Evolutionary conservation across 2,329 filamentous ascomycete species (phyloP).

Genomic region (Sporothrix curviconia): DNA sequence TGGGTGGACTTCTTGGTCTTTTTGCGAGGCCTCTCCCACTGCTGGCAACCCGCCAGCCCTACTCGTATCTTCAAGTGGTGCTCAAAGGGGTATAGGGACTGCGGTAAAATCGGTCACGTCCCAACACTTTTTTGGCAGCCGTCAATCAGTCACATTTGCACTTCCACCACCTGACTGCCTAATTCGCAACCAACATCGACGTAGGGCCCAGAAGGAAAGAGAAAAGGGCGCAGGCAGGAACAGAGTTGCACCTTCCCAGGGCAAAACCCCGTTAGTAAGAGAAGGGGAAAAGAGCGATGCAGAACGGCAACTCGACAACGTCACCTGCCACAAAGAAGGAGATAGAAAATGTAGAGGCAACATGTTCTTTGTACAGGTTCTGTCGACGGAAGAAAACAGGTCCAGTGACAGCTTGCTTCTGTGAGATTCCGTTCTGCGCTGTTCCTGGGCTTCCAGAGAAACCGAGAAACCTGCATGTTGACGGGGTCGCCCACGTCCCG

Average conservation of each 20-base stretch:
- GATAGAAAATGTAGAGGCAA: not conserved
- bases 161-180: constrained; percentile 2
- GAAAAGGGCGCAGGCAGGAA: too few species aligned
- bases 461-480: not conserved
- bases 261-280: not conserved
- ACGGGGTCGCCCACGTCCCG: not conserved
- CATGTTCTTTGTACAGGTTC: too few species aligned
- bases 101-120: constrained; percentile 6
- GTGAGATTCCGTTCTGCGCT: too few species aligned
- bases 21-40: too few species aligned
- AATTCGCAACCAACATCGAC: not conserved
- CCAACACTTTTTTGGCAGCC: constrained; percentile 13
- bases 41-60: too few species aligned
- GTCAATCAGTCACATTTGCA: not conserved
- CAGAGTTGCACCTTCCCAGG: not conserved
- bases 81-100: constrained; percentile 9
- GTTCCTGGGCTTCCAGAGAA: not conserved
- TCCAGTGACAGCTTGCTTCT: too few species aligned
- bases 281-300: not conserved
- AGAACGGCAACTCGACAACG: not conserved
- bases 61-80: not conserved
- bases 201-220: too few species aligned
- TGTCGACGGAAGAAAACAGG: too few species aligned
- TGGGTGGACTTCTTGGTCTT: too few species aligned
- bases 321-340: not conserved